Percentiles rank a stretch among this genome's conserved stretches.
phyloP scores from a whole-genome alignment of 805 yeast species.

The Candida boidinii region DNA sequence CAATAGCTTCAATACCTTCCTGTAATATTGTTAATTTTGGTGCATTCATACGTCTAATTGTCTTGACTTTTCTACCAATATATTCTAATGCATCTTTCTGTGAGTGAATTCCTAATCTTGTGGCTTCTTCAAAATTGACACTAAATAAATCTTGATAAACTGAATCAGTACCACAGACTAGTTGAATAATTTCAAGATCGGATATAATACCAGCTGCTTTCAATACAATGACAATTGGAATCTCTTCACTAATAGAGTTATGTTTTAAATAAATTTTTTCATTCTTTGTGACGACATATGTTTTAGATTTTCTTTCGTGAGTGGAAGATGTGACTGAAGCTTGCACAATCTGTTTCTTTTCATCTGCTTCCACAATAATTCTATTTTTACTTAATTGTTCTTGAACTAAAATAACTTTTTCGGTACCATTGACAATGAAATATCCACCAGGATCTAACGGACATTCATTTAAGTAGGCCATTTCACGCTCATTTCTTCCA shows the following conservation, averaged over 20 bases:
- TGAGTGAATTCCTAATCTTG: slow-evolving; percentile 75
- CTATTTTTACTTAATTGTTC: slow-evolving; percentile 96
- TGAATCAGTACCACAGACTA: slow-evolving; percentile 87
- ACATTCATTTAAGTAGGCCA: slow-evolving; percentile 89
- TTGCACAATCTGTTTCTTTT: slow-evolving; percentile 86
- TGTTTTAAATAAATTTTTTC: slow-evolving; percentile 87
- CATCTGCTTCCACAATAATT: slow-evolving; percentile 96
- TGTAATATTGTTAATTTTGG: slow-evolving; percentile 75
- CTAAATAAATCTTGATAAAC: slow-evolving; percentile 88
- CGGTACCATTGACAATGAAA: slow-evolving; percentile 96
- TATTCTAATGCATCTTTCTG: slow-evolving; percentile 92
- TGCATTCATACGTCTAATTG: slow-evolving; percentile 78
- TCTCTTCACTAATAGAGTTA: slow-evolving; percentile 90
- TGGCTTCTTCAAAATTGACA: slow-evolving; percentile 89
- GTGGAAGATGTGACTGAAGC: slow-evolving; percentile 98
- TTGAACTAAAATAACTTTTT: slow-evolving; percentile 92
- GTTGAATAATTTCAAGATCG: slow-evolving; percentile 86
- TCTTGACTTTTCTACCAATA: slow-evolving; percentile 85
- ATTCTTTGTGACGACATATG: slow-evolving; percentile 89
- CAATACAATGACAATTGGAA: slow-evolving; percentile 86
- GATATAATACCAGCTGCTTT: slow-evolving; percentile 94
- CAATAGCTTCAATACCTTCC: slow-evolving; percentile 95
- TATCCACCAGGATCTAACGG: slow-evolving; percentile 99
- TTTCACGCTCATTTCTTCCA: slow-evolving; percentile 67
- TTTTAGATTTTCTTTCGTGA: slow-evolving; percentile 95